Evolutionary conservation across 129 eudicot genomes (phyloP), one percentile per base, ranked within the genome.

Genomic region (Ambrosia trifida): DNA sequence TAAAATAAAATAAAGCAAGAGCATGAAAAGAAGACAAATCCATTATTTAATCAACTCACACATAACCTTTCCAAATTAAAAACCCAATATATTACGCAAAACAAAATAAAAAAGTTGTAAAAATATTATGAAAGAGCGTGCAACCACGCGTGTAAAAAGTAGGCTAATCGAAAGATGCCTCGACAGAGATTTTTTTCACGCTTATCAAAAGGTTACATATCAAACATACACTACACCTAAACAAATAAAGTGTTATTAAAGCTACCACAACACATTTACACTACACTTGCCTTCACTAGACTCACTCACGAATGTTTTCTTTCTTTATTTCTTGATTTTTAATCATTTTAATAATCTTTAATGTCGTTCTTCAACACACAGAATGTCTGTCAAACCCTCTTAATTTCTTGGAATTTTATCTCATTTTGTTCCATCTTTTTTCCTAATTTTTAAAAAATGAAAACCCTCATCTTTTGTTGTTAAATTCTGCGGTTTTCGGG

Each of bases 81-180:
- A 24, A 58, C 33, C 17, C 28, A 24, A 24, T 24, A 66, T 8
- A 58, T 24, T 19, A 33, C 40, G 5, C 66, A 44, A 7, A 18
- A 64, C 36, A 50, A 53, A 41, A 24, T 20, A 28, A n/a, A 38
- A 75, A 66, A 32, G 12, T 31, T 41, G 68, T 35, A 32, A 38
- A 74, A 44, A 58, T 47, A 51, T 10, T 47, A 76, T 76, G 75
- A 72, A 78, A 70, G 82, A 78, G 82, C 45, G 82, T 78, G 82
- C 81, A 64, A 53, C 77, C 82, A 78, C 82, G 82, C 82, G 72
- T 78, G 82, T 70, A 70, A 78, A 78, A 78, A 78, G 82, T 70
- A 70, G 50, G 47, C 75, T 61, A 69, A 61, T 69, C 72, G 70
- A 77, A 70, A 78, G 82, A 78, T 78, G 82, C 82, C 77, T 78